Conservation (phyloP, 2,329 filamentous ascomycete genomes). For the Neonectria coccinea region DNA sequence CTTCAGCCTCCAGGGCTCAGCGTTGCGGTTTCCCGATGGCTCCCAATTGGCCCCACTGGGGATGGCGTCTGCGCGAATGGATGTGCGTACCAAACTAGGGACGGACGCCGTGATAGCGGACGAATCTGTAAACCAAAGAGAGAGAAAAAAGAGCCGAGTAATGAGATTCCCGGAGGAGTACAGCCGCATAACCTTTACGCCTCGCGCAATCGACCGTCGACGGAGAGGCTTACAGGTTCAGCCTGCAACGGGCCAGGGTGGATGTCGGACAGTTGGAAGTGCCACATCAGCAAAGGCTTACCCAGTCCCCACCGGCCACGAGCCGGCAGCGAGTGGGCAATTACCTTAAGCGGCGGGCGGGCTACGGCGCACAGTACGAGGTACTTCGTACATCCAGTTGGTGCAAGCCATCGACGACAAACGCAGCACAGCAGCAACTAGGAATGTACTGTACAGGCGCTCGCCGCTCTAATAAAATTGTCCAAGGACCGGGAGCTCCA, state of each 20-base stretch:
- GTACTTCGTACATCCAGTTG: conserved; percentile 7
- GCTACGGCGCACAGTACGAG: not conserved
- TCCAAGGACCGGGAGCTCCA: conserved; percentile 26
- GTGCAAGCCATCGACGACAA: conserved; percentile 10
- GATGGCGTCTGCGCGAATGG: conserved; percentile 14
- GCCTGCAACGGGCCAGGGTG: conserved; percentile 10
- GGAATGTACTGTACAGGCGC: not conserved
- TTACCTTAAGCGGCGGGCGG: conserved; percentile 18
- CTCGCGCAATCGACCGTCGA: conserved; percentile 7
- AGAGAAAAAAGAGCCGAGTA: conserved; percentile 12
- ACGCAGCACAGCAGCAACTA: not conserved
- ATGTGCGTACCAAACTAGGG: conserved; percentile 6
- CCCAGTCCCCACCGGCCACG: conserved; percentile 39
- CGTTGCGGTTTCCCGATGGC: conserved; percentile 36
- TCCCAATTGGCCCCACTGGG: conserved; percentile 22
- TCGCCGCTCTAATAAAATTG: conserved; percentile 26
- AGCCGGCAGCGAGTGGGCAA: conserved; percentile 29
- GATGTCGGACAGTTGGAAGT: conserved; percentile 16
- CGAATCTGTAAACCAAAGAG: not conserved
- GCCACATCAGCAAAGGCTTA: conserved; percentile 34
- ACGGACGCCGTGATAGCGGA: not conserved
- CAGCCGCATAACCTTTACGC: conserved; percentile 23
- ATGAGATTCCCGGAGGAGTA: not conserved
- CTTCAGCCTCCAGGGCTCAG: conserved; percentile 34
- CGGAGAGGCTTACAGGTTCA: conserved; percentile 5